These are phyloP conservation scores for Botrytis elliptica DNA, from an alignment of 2,329 filamentous ascomycete species.

Conservation along the genomic window DNA sequence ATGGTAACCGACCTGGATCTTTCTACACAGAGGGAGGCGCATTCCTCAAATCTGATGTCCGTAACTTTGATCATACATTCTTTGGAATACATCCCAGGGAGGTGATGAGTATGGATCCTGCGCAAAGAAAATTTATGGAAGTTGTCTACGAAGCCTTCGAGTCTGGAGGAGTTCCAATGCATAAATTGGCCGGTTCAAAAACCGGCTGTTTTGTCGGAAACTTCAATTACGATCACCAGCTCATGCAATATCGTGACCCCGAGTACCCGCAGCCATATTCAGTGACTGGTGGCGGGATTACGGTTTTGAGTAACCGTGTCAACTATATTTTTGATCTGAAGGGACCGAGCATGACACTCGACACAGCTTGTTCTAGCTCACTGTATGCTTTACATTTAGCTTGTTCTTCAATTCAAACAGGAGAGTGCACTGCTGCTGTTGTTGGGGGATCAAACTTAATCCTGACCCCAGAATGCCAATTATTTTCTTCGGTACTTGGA, in stretches of 20 bases:
- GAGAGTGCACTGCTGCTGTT: slow-evolving; percentile 40
- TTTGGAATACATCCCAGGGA: neutral
- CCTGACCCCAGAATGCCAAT: slow-evolving; percentile 13
- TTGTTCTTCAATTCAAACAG: slow-evolving; percentile 43
- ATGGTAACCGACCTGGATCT: slow-evolving; percentile 22
- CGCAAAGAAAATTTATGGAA: slow-evolving; percentile 12
- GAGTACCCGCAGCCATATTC: slow-evolving; percentile 35
- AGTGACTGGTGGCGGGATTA: slow-evolving; percentile 16
- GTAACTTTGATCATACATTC: slow-evolving; percentile 26
- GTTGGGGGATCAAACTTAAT: slow-evolving; percentile 30
- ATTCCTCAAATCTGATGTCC: slow-evolving; percentile 32
- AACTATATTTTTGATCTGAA: slow-evolving; percentile 8
- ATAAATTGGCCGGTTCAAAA: slow-evolving; percentile 25
- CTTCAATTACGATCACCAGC: slow-evolving; percentile 18
- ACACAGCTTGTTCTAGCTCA: slow-evolving; percentile 48
- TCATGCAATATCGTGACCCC: slow-evolving; percentile 22
- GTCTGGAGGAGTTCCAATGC: neutral
- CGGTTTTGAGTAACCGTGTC: slow-evolving; percentile 31
- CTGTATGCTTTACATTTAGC: slow-evolving; percentile 45
- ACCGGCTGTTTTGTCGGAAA: slow-evolving; percentile 28
- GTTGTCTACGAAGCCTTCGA: slow-evolving; percentile 10
- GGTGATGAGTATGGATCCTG: neutral
- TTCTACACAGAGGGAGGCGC: slow-evolving; percentile 25
- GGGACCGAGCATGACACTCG: slow-evolving; percentile 45
- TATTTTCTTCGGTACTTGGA: slow-evolving; percentile 4